Conservation (phyloP, 306 rosid species). For the Cucurbita moschata region DNA sequence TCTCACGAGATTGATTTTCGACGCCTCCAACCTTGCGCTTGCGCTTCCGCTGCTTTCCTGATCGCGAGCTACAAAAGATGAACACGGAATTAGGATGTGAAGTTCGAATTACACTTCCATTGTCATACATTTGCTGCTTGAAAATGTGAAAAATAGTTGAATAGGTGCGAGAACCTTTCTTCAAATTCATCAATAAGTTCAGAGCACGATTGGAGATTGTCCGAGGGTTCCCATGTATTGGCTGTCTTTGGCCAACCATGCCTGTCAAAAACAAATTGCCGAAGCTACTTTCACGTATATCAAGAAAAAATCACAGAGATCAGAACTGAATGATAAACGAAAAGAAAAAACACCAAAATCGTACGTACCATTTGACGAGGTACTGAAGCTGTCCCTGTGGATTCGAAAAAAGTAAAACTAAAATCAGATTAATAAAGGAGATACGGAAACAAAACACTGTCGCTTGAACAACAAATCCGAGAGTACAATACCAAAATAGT, state of each 20-base stretch:
- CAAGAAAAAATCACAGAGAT: background rate
- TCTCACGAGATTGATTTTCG: slow-evolving; percentile 37
- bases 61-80: slow-evolving; percentile 28
- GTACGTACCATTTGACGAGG: slow-evolving; percentile 76
- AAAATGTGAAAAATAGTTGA: background rate
- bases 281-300: background rate
- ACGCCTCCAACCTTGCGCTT: slow-evolving; percentile 36
- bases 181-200: slow-evolving; percentile 74
- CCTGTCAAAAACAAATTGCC: slow-evolving; percentile 21
- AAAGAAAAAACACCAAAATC: slow-evolving; percentile 1
- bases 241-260: slow-evolving; percentile 86
- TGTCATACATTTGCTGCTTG: background rate
- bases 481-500: too few relatives aligned
- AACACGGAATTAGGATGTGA: background rate
- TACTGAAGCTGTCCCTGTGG: slow-evolving; percentile 67
- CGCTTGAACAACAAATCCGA: background rate
- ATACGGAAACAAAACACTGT: background rate
- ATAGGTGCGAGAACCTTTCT: slow-evolving; percentile 30
- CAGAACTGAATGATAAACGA: background rate
- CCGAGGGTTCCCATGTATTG: slow-evolving; percentile 88
- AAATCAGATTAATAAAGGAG: slow-evolving; percentile 5
- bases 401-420: background rate
- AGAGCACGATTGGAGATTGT: slow-evolving; percentile 66
- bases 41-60: slow-evolving; percentile 45
- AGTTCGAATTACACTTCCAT: background rate